Evolutionary conservation across 2,329 filamentous ascomycete genomes (phyloP).

Genomic region (Diplodia scrobiculata): DNA sequence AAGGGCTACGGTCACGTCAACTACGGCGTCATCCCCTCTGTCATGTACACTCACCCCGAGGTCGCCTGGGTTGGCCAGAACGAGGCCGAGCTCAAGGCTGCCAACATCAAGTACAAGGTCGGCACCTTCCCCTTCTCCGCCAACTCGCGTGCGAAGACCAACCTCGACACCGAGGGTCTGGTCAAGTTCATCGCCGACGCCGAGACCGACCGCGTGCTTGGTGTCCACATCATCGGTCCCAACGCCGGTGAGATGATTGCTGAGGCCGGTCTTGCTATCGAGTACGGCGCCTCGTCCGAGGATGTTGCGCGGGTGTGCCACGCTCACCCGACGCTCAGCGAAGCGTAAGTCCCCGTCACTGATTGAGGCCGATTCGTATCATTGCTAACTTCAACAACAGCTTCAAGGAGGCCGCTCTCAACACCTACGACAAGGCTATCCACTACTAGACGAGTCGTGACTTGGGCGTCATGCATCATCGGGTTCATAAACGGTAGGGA

Average conservation of each 20-base stretch:
- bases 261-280: slow-evolving; percentile 88
- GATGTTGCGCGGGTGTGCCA: slow-evolving; percentile 75
- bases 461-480: slow-evolving; percentile 6
- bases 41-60: slow-evolving; percentile 99
- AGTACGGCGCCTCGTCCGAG: slow-evolving; percentile 94
- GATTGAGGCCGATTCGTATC: neutral
- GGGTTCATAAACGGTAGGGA: neutral
- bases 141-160: slow-evolving; percentile 98
- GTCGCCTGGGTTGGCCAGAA: slow-evolving; percentile 98
- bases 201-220: slow-evolving; percentile 92
- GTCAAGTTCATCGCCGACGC: slow-evolving; percentile 97
- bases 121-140: slow-evolving; percentile 96
- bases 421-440: slow-evolving; percentile 91
- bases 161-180: slow-evolving; percentile 90
- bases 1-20: slow-evolving; percentile 99
- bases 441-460: slow-evolving; percentile 65
- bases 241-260: slow-evolving; percentile 99
- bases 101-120: slow-evolving; percentile 86
- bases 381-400: neutral
- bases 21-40: slow-evolving; percentile 94
- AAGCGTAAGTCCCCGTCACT: slow-evolving; percentile 58
- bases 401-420: slow-evolving; percentile 99
- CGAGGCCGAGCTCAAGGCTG: slow-evolving; percentile 90
- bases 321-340: slow-evolving; percentile 91
- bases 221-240: slow-evolving; percentile 93